Conservation (phyloP, 768 basidiomycete genomes). For the Pisolithus orientalis region DNA sequence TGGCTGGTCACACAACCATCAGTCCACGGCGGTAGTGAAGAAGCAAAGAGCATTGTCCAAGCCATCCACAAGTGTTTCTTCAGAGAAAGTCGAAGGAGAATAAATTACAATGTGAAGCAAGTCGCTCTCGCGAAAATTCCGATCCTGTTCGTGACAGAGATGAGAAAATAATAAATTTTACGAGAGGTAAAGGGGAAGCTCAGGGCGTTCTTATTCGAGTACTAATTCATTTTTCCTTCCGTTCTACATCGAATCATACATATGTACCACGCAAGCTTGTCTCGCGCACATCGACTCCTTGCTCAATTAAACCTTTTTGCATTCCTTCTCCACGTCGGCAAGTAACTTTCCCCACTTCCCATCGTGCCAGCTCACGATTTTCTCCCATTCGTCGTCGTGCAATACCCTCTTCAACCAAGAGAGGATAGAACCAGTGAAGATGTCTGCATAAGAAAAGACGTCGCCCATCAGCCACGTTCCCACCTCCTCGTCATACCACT, state of each 20-base stretch:
- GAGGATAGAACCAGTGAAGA: constrained; percentile 12
- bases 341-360: constrained; percentile 23
- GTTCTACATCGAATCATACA: too few species aligned
- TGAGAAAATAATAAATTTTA: too few species aligned
- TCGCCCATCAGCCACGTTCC: constrained; percentile 28
- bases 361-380: constrained; percentile 16
- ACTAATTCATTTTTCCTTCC: neutral
- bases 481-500: constrained; percentile 16
- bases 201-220: constrained; percentile 46
- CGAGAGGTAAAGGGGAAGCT: constrained; percentile 39
- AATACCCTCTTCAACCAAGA: constrained; percentile 15
- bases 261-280: too few species aligned
- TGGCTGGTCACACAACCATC: too few species aligned
- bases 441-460: constrained; percentile 26
- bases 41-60: constrained; percentile 28
- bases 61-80: constrained; percentile 45
- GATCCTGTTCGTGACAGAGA: constrained; percentile 87
- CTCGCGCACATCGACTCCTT: neutral
- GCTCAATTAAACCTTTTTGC: constrained; percentile 6
- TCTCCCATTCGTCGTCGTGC: constrained; percentile 21
- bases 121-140: constrained; percentile 82
- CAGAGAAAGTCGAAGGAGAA: constrained; percentile 82
- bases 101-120: constrained; percentile 93
- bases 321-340: constrained; percentile 20
- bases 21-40: constrained; percentile 24